These are phyloP conservation scores for Hypoxylon rickii DNA, from an alignment of 495 filamentous ascomycete species.

Conservation along the genomic window DNA sequence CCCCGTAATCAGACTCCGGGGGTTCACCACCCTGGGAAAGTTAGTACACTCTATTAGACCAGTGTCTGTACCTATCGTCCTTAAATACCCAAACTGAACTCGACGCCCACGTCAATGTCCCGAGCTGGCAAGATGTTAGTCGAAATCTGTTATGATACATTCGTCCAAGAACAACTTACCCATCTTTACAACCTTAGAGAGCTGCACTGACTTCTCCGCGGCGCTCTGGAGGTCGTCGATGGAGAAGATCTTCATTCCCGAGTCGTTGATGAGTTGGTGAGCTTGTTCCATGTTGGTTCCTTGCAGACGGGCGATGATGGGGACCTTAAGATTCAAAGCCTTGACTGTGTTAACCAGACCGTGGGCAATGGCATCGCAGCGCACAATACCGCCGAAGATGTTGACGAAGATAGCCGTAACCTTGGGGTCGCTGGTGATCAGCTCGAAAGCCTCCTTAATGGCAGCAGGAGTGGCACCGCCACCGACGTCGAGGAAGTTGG, in stretches of 20 bases:
- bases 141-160: neutral
- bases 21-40: constrained; percentile 33
- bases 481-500: constrained; percentile 98
- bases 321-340: constrained; percentile 91
- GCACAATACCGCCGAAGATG: constrained; percentile 98
- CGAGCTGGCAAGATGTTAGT: constrained; percentile 61
- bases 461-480: constrained; percentile 95
- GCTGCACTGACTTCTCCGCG: constrained; percentile 97
- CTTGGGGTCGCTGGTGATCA: constrained; percentile 98
- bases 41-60: constrained; percentile 42
- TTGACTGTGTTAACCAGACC: constrained; percentile 93
- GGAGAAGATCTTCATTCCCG: constrained; percentile 98
- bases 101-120: constrained; percentile 96
- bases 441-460: constrained; percentile 95
- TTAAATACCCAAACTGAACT: constrained; percentile 96
- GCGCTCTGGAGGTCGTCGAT: constrained; percentile 98
- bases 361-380: constrained; percentile 96
- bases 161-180: constrained; percentile 56
- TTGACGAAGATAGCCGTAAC: constrained; percentile 99
- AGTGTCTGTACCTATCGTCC: constrained; percentile 37
- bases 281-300: constrained; percentile 98
- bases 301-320: constrained; percentile 94
- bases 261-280: constrained; percentile 94
- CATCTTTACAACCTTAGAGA: constrained; percentile 99
- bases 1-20: constrained; percentile 22